Evolutionary conservation across 2,329 filamentous ascomycete species (phyloP), one percentile per base, ranked within the genome.

Genomic region (Hymenoscyphus scutula): DNA sequence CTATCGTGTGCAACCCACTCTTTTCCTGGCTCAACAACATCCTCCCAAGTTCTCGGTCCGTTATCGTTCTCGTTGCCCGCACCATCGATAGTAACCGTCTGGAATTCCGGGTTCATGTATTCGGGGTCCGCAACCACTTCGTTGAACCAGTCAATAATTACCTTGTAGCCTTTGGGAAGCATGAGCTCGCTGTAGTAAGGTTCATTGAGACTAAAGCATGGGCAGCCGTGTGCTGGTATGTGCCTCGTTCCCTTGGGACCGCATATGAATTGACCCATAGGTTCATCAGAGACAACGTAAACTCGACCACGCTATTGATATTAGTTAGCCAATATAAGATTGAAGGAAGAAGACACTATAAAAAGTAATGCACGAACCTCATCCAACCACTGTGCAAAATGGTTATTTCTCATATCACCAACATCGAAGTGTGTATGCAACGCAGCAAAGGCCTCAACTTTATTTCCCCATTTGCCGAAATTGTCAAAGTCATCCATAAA

Each of bases 121-220:
- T 72, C 66, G 1, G 76, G 74, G 56, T 80, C 71, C n/a, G 76
- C 71, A 5, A 83, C 81, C 13, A 89, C 80, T 41, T 83, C 77
- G 56, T 85, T 76, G 38, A 92, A 78, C 81, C 87, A 92, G 45
- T 77, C 74, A 1, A 91, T 74, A 29, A 90, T 82, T 2, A 77
- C 74, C 13, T 72, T 69, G 65, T 84, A 82, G 0, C 83, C 81
- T 11, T 73, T 74, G 13, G 88, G 78, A 59, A 93, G 80, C 64
- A 91, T 82, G 41, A 79, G 78, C 73, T 96, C 90, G 7, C 77
- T 77, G 70, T 85, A 79, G 37, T 79, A 72, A 1, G 76, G 69
- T 65, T 89, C 85, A 3, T 88, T 88, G 1, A 87, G 83, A n/a
- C 88, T 88, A 74, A 89, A 89, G 65, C 86, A 82, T 4, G 89